Conservation (phyloP, 441 rosid species). For the Breynia disticha region DNA sequence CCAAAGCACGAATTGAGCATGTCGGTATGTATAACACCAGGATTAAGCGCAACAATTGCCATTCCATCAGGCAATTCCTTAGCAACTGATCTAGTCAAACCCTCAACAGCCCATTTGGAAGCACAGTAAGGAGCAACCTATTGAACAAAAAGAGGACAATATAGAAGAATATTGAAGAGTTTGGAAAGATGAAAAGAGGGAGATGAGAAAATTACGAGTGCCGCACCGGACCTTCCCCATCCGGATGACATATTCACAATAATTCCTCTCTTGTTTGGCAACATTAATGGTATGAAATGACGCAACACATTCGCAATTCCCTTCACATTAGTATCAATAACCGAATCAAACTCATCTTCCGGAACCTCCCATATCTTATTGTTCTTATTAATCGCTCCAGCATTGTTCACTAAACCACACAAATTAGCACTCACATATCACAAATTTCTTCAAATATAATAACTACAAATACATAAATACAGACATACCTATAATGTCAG, state of each 20-base stretch:
- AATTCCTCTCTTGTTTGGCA: conserved; percentile 69
- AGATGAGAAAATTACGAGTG: conserved; percentile 47
- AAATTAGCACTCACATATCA: too few relatives aligned
- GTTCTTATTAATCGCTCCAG: conserved; percentile 83
- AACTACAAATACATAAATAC: not conserved
- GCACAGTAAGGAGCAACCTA: conserved; percentile 99
- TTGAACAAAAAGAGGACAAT: conserved; percentile 6
- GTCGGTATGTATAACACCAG: conserved; percentile 94
- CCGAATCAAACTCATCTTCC: conserved; percentile 75
- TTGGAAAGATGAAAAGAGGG: too few relatives aligned
- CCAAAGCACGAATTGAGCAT: conserved; percentile 90
- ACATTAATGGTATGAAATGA: conserved; percentile 82
- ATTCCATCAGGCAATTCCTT: conserved; percentile 90
- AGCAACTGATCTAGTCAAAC: conserved; percentile 85
- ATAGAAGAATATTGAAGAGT: too few relatives aligned
- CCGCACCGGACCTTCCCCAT: conserved; percentile 98
- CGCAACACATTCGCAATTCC: conserved; percentile 81
- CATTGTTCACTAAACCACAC: conserved; percentile 97
- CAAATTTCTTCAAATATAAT: not conserved
- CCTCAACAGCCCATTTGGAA: conserved; percentile 97
- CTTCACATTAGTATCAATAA: conserved; percentile 82
- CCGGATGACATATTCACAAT: conserved; percentile 92
- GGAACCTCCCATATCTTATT: conserved; percentile 95
- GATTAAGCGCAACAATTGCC: conserved; percentile 82
- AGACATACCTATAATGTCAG: conserved; percentile 67